Conservation (phyloP, 2,329 filamentous ascomycete genomes). For the Sporothrix variecibatus region DNA sequence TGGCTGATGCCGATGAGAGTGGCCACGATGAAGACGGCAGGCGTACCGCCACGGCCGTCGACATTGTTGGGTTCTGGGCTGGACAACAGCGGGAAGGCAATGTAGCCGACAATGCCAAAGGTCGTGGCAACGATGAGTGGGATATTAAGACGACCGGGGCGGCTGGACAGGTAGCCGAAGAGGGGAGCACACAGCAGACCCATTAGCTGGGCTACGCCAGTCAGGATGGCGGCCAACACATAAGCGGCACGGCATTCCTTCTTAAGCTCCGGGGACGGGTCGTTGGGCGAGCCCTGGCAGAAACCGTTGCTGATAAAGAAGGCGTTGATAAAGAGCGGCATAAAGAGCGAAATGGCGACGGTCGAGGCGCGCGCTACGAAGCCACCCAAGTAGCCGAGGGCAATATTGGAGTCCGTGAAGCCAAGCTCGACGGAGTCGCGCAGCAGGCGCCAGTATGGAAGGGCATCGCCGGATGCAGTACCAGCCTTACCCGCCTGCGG, state of each 20-base stretch:
- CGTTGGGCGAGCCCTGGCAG: slow-evolving; percentile 67
- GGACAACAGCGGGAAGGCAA: slow-evolving; percentile 70
- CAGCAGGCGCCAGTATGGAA: slow-evolving; percentile 63
- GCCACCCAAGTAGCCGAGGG: slow-evolving; percentile 85
- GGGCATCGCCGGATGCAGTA: slow-evolving; percentile 25
- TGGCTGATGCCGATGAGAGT: slow-evolving; percentile 86
- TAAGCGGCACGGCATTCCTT: slow-evolving; percentile 84
- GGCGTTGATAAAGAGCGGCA: slow-evolving; percentile 88
- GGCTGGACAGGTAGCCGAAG: slow-evolving; percentile 83
- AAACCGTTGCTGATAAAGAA: slow-evolving; percentile 82
- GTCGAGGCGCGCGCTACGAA: slow-evolving; percentile 94
- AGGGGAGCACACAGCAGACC: slow-evolving; percentile 82
- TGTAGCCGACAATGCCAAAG: slow-evolving; percentile 77
- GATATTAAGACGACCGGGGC: slow-evolving; percentile 54
- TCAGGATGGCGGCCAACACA: slow-evolving; percentile 80
- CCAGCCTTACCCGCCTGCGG: background rate
- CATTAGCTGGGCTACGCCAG: slow-evolving; percentile 83
- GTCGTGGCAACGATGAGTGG: slow-evolving; percentile 73
- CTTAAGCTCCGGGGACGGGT: slow-evolving; percentile 73
- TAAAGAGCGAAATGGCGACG: slow-evolving; percentile 91
- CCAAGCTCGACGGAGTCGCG: slow-evolving; percentile 68
- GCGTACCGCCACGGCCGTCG: slow-evolving; percentile 66
- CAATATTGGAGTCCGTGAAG: slow-evolving; percentile 74
- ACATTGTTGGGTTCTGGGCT: slow-evolving; percentile 72
- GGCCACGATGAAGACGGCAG: slow-evolving; percentile 72